phyloP scores from a whole-genome alignment of 192 early-diverging fungal species.

The Dissophora ornata region DNA sequence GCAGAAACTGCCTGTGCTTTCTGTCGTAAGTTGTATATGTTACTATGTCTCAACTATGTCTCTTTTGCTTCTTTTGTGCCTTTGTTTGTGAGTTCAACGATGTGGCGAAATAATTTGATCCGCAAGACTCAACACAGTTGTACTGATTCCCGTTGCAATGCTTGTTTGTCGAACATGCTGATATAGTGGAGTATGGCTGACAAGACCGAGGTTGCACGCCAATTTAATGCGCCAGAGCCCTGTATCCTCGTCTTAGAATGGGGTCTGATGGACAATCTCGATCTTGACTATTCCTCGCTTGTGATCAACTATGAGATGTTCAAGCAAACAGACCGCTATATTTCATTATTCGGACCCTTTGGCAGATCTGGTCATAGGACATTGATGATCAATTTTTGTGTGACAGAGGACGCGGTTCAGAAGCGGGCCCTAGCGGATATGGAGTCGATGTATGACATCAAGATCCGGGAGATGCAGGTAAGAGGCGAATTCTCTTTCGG shows the following conservation, averaged over 20 bases:
- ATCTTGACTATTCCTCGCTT: constrained; percentile 43
- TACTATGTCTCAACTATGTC: background rate
- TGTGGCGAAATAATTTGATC: constrained; percentile 1
- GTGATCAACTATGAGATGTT: constrained; percentile 54
- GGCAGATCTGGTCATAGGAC: constrained; percentile 38
- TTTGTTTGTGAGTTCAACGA: background rate
- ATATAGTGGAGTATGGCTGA: constrained; percentile 55
- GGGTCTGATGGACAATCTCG: constrained; percentile 38
- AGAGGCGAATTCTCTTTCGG: too few species aligned
- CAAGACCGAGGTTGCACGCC: constrained; percentile 38
- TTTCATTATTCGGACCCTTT: constrained; percentile 48
- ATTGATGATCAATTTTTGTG: constrained; percentile 43
- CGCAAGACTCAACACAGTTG: too few species aligned
- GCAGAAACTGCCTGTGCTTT: constrained; percentile 30
- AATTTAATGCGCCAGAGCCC: constrained; percentile 33
- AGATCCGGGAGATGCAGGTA: constrained; percentile 44
- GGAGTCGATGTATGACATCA: constrained; percentile 44
- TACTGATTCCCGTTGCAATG: too few species aligned
- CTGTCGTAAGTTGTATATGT: constrained; percentile 21
- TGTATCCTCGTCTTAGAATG: constrained; percentile 44
- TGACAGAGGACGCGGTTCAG: constrained; percentile 18
- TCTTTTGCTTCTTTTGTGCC: background rate
- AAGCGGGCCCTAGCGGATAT: constrained; percentile 19
- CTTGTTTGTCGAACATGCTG: too few species aligned
- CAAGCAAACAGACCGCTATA: constrained; percentile 25